Evolutionary conservation across 306 rosid species (phyloP).

Genomic region (Castanospermum australe): DNA sequence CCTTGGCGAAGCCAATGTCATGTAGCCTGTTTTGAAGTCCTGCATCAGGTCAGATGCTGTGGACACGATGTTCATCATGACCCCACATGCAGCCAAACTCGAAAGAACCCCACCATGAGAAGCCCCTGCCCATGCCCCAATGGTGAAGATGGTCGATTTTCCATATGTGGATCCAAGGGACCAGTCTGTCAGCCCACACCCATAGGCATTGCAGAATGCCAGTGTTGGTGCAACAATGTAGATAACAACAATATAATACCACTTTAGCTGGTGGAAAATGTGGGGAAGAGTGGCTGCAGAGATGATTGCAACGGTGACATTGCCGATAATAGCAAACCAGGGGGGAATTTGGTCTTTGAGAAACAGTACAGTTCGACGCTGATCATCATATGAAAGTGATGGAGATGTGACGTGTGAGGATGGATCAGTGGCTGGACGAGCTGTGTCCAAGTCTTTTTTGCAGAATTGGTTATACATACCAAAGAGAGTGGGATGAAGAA

Average conservation of each 20-base stretch:
- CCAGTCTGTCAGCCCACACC: conserved; percentile 79
- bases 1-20: conserved; percentile 66
- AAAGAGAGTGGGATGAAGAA: not conserved
- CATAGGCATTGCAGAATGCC: conserved; percentile 82
- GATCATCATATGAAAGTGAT: conserved; percentile 30
- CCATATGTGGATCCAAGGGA: conserved; percentile 83
- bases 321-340: conserved; percentile 52
- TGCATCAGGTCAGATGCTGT: conserved; percentile 85
- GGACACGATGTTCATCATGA: conserved; percentile 81
- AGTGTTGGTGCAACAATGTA: conserved; percentile 60
- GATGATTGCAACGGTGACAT: conserved; percentile 41
- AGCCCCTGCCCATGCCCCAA: no score
- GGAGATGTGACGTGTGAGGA: not conserved
- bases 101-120: no score
- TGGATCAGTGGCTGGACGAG: not conserved
- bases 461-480: conserved; percentile 1
- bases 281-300: conserved; percentile 44
- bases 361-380: conserved; percentile 43
- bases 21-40: conserved; percentile 76
- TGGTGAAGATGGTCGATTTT: no score
- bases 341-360: conserved; percentile 61
- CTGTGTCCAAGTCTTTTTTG: not conserved
- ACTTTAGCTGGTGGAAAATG: conserved; percentile 61
- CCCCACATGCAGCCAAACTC: no score
- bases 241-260: conserved; percentile 61